phyloP scores from a whole-genome alignment of 2,329 filamentous ascomycete genomes.

The Sporothrix variecibatus region DNA sequence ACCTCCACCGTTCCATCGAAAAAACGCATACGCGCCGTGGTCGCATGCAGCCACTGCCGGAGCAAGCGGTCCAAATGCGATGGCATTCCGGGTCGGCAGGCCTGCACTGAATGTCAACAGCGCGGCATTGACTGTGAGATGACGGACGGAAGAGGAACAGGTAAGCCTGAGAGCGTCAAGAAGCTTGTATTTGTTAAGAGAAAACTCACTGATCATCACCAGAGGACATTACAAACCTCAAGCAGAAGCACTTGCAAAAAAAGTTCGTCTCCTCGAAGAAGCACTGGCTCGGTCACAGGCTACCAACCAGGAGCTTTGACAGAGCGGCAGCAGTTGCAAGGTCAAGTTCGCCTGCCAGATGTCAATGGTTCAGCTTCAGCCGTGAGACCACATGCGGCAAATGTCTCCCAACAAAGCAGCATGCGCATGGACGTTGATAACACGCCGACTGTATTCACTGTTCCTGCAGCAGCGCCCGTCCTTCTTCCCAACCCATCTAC shows the following conservation, averaged over 20 bases:
- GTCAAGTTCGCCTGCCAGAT: not conserved
- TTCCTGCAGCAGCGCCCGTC: not conserved
- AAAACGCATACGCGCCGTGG: conserved; percentile 26
- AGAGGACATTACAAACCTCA: conserved; percentile 28
- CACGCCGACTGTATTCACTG: not conserved
- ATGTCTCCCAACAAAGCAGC: not conserved
- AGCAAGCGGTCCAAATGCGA: conserved; percentile 28
- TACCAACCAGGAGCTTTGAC: conserved; percentile 10
- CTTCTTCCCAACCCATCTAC: not conserved
- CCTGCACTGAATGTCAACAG: conserved; percentile 25
- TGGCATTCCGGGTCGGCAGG: conserved; percentile 21
- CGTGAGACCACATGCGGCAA: not conserved
- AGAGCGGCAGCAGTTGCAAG: not conserved
- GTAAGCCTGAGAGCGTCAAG: too few species aligned
- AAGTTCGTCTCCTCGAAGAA: conserved; percentile 19
- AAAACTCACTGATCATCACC: too few species aligned
- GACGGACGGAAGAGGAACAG: conserved; percentile 26
- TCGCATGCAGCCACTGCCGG: conserved; percentile 27
- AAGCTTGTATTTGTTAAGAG: too few species aligned
- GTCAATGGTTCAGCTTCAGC: not conserved
- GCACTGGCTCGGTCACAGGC: conserved; percentile 20
- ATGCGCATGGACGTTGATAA: not conserved
- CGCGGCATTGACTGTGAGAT: conserved; percentile 25
- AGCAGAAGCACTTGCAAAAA: conserved; percentile 22
- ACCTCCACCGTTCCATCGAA: not conserved